Evolutionary conservation across 2,329 filamentous ascomycete genomes (phyloP).

Genomic region (Endothia cerciana): DNA sequence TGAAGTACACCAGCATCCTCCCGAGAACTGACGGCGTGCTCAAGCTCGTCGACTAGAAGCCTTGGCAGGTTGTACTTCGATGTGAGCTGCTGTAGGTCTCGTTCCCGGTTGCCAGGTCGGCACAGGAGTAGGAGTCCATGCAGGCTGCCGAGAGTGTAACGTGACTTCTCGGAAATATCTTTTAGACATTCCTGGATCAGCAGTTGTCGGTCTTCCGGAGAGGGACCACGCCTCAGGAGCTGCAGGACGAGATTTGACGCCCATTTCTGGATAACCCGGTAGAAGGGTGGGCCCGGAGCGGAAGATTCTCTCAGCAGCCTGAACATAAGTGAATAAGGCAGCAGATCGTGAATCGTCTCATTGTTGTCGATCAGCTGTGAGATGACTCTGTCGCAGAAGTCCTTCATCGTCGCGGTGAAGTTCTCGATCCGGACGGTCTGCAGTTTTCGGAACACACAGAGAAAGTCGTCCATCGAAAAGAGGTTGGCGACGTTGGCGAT

Average conservation of each 20-base stretch:
- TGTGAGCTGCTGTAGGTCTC: conserved; percentile 61
- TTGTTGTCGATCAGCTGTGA: conserved; percentile 49
- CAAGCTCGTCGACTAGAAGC: conserved; percentile 68
- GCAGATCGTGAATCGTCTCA: conserved; percentile 18
- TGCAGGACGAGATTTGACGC: conserved; percentile 22
- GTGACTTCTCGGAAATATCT: conserved; percentile 67
- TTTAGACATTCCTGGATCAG: conserved; percentile 70
- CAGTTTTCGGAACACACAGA: conserved; percentile 75
- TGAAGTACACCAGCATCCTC: conserved; percentile 45
- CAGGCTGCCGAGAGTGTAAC: conserved; percentile 75
- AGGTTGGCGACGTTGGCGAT: conserved; percentile 52
- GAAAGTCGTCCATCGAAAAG: conserved; percentile 52
- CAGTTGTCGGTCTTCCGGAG: conserved; percentile 57
- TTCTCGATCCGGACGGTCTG: conserved; percentile 63
- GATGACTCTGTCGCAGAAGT: conserved; percentile 63
- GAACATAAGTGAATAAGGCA: conserved; percentile 55
- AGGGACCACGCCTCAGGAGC: conserved; percentile 61
- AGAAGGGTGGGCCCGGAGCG: conserved; percentile 51
- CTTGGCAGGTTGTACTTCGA: conserved; percentile 63
- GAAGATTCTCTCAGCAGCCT: conserved; percentile 75
- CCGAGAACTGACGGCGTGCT: conserved; percentile 53
- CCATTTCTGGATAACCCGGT: conserved; percentile 27
- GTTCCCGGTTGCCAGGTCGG: conserved; percentile 51
- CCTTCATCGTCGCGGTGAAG: conserved; percentile 65
- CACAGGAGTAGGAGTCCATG: conserved; percentile 59